These are phyloP conservation scores for Penicillium roqueforti DNA, from an alignment of 495 filamentous ascomycete genomes.

Conservation along the genomic window DNA sequence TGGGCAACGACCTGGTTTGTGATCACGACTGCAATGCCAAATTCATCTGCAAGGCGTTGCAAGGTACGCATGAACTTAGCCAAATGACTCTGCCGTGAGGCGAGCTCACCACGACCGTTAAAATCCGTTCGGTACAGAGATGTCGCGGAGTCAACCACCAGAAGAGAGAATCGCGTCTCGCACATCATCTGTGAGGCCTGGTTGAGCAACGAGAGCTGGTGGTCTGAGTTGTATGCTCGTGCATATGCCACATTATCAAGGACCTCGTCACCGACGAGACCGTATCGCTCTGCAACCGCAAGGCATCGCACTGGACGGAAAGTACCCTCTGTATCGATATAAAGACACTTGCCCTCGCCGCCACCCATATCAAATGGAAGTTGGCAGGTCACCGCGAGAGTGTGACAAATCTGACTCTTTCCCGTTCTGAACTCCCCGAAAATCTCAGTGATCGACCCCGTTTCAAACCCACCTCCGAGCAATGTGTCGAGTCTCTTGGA, in stretches of 20 bases:
- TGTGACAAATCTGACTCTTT: slow-evolving; percentile 98
- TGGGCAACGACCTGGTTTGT: slow-evolving; percentile 98
- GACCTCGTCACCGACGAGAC: slow-evolving; percentile 92
- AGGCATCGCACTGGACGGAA: slow-evolving; percentile 90
- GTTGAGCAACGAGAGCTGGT: slow-evolving; percentile 89
- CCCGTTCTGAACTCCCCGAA: slow-evolving; percentile 98
- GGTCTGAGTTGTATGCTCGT: slow-evolving; percentile 95
- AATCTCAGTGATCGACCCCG: slow-evolving; percentile 95
- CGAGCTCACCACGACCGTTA: slow-evolving; percentile 87
- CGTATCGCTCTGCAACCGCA: slow-evolving; percentile 88
- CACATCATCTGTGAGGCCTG: slow-evolving; percentile 99
- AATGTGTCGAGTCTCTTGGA: slow-evolving; percentile 96
- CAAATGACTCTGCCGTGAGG: slow-evolving; percentile 82
- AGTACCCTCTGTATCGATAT: slow-evolving; percentile 97
- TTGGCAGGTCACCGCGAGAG: slow-evolving; percentile 96
- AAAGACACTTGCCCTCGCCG: slow-evolving; percentile 97
- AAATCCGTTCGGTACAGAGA: slow-evolving; percentile 96
- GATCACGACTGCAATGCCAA: slow-evolving; percentile 97
- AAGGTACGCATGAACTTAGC: slow-evolving; percentile 96
- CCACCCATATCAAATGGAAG: slow-evolving; percentile 98
- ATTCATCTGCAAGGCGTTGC: slow-evolving; percentile 92
- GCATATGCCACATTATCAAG: slow-evolving; percentile 98
- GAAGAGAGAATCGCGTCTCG: slow-evolving; percentile 91
- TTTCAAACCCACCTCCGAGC: slow-evolving; percentile 91
- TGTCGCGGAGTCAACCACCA: slow-evolving; percentile 93